Evolutionary conservation across 2,329 filamentous ascomycete genomes (phyloP), one percentile per base, ranked within the genome.

Genomic region (Diaporthe sp.): DNA sequence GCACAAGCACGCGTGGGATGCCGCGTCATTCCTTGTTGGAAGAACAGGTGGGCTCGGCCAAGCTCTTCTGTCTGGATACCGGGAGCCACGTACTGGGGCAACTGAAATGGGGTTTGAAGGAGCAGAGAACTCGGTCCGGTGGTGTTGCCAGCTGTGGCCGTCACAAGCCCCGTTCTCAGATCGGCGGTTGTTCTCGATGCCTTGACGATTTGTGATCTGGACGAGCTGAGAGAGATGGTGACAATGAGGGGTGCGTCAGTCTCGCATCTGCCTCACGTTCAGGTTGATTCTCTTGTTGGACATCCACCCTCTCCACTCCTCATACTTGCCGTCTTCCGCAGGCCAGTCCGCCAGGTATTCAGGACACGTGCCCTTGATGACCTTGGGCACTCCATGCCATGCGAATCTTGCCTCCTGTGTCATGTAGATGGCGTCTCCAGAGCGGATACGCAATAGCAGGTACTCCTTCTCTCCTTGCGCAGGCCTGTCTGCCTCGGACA

Each of bases 331-430:
- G 67, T 81, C 85, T 57, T 86, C 83, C 3, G 88, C 87, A 0
- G 96, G 96, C 96, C 96, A 98, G 57, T 93, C 86, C 74, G 87
- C 85, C 68, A 98, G 84, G 83, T 92, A 94, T 0, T 86, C 86
- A 0, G 96, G 96, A 84, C 96, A 98, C 0, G 95, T 98, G 1
- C 86, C 90, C 63, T 91, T 89, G 49, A 98, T 81, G 17, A 98
- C 93, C 82, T 96, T 97, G 8, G 97, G 96, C 17, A 98, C 95
- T 17, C 94, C 96, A 85, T 98, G 97, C 96, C 96, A 98, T 2
- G 96, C 96, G 84, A 95, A 98, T 58, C 97, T 89, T 5, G 94
- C 93, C 75, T 92, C 88, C 28, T 93, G 90, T 68, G 91, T 92
- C 96, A 99, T 98, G 81, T 97, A 95, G 1, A 98, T 91, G 0